Evolutionary conservation across 2,329 filamentous ascomycete species (phyloP), one percentile per base, ranked within the genome.

Genomic region (Penicillium sp.): DNA sequence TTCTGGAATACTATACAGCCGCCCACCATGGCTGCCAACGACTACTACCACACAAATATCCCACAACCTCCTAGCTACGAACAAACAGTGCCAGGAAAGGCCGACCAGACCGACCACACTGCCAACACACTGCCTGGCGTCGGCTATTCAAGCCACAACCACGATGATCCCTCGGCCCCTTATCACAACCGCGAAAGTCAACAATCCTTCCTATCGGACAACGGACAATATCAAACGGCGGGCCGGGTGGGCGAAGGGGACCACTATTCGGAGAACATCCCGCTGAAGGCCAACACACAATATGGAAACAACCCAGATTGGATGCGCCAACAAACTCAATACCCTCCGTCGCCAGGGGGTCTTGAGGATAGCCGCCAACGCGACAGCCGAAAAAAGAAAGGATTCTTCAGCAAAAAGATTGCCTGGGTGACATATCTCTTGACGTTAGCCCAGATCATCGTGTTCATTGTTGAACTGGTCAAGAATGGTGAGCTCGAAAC

Each of bases 381-480:
- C 18, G 52, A 42, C n/a, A 32, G 36, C 27, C 55, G 49, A 31
- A 55, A 52, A 22, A 79, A 78, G 69, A 76, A 79, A 53, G 79
- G 82, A 10, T 83, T 80, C 69, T 85, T 86, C 59, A 78, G 72
- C 45, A 83, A 82, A 53, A 80, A 79, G 66, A 78, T 86, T 40
- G 89, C 94, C 0, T 94, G 89, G 82, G 85, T 96, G 6, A 90
- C 92, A 32, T 97, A 93, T 71, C 75, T 87, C 42, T 83, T 97
- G 59, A 90, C 91, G 2, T 51, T 86, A 29, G 82, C 89, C 11
- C 92, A 97, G 72, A 76, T 94, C 18, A 85, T 81, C 14, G 91
- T 97, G 27, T 99, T 99, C 69, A 89, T 97, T 60, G 91, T 82
- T 49, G 91, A 97, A 76, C 79, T 99, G 58, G 87, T 90, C 45